phyloP scores from a whole-genome alignment of 179 eudicot species.

The Spergularia azorica region DNA sequence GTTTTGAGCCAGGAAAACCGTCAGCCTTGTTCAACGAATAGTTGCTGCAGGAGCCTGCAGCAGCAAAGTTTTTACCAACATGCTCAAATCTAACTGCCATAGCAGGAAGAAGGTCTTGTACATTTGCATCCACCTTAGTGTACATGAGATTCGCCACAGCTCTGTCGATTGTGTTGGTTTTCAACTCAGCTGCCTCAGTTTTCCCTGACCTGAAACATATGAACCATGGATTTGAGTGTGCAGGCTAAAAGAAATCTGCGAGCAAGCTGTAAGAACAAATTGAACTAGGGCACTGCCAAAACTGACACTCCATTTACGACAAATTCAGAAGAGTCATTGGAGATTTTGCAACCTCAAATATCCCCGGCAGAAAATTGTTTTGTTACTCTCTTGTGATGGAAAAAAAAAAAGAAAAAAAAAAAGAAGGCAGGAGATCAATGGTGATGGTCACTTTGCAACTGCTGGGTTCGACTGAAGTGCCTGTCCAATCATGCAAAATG shows the following conservation, averaged over 20 bases:
- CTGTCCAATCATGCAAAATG: too few species aligned
- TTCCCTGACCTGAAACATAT: conserved; percentile 40
- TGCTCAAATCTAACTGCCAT: conserved; percentile 24
- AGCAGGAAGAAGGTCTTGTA: conserved; percentile 30
- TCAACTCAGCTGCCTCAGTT: conserved; percentile 37
- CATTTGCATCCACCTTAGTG: conserved; percentile 38
- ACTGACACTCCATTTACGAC: not conserved
- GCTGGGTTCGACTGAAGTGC: not conserved
- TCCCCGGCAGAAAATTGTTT: too few species aligned
- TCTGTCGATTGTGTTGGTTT: conserved; percentile 68
- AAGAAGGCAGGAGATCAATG: not conserved
- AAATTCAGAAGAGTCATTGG: too few species aligned
- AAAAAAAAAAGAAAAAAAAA: too few species aligned
- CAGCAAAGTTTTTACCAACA: not conserved
- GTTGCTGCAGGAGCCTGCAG: conserved; percentile 14
- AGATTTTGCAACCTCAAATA: too few species aligned
- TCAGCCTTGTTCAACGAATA: conserved; percentile 12
- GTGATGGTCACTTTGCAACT: not conserved
- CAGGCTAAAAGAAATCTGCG: not conserved
- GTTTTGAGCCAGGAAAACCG: not conserved
- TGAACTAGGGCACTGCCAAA: not conserved
- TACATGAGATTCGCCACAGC: conserved; percentile 74
- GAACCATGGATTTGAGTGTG: not conserved
- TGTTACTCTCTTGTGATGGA: too few species aligned
- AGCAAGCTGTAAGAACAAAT: not conserved